Evolutionary conservation across 2,329 filamentous ascomycete genomes (phyloP).

Genomic region (Fusarium piperis): DNA sequence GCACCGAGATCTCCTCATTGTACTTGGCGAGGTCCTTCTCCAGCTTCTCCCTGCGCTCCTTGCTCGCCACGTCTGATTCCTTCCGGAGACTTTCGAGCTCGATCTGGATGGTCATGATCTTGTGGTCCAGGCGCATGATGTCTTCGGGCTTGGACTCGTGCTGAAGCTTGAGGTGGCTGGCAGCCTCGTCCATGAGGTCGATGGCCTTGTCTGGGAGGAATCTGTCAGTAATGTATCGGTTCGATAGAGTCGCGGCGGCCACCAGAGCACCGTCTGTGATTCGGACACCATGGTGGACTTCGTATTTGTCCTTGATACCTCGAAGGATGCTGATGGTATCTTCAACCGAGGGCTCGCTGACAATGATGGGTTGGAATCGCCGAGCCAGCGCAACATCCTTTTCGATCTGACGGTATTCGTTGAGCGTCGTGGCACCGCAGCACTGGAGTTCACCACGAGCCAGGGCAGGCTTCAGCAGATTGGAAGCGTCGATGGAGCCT

Average conservation of each 20-base stretch:
- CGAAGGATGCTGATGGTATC: conserved; percentile 95
- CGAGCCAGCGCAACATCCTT: conserved; percentile 94
- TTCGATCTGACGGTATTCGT: conserved; percentile 92
- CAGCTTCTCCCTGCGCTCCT: conserved; percentile 86
- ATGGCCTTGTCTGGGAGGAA: conserved; percentile 98
- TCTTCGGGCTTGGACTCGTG: conserved; percentile 97
- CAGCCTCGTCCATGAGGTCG: conserved; percentile 94
- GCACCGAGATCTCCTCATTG: conserved; percentile 76
- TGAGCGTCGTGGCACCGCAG: conserved; percentile 92
- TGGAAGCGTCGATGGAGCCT: conserved; percentile 95
- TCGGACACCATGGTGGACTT: conserved; percentile 94
- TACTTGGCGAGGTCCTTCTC: conserved; percentile 79
- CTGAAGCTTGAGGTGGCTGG: conserved; percentile 87
- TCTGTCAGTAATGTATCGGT: conserved; percentile 95
- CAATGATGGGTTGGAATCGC: conserved; percentile 91
- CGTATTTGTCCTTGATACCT: conserved; percentile 97
- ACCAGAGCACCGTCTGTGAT: conserved; percentile 94
- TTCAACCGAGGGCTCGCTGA: conserved; percentile 90
- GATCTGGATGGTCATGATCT: conserved; percentile 97
- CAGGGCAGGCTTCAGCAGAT: conserved; percentile 92
- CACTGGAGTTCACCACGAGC: conserved; percentile 93
- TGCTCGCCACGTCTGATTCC: conserved; percentile 89
- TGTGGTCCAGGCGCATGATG: conserved; percentile 90
- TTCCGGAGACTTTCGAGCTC: conserved; percentile 94
- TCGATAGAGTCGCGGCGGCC: conserved; percentile 89